phyloP scores from a whole-genome alignment of 139 green algal species.

The Micractinium conductrix region DNA sequence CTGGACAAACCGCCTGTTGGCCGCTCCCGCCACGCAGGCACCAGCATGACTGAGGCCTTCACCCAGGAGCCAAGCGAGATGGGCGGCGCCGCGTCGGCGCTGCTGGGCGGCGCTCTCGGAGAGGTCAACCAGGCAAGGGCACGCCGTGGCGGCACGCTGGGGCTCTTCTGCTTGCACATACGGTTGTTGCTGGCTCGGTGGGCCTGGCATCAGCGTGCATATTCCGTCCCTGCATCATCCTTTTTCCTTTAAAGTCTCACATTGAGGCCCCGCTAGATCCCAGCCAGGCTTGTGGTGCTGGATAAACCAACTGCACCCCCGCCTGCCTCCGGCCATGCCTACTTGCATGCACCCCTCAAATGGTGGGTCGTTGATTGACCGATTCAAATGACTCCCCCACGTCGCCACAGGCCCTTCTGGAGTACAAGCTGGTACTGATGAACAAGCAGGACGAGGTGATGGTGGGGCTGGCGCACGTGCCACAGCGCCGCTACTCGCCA shows the following conservation, averaged over 20 bases:
- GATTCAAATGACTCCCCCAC: too few species aligned
- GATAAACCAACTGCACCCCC: too few species aligned
- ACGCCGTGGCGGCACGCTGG: slow-evolving; percentile 43
- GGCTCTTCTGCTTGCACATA: slow-evolving; percentile 81
- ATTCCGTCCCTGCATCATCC: too few species aligned
- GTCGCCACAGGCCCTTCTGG: slow-evolving; percentile 25
- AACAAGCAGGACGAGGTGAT: slow-evolving; percentile 74
- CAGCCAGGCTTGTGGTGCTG: too few species aligned
- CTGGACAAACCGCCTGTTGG: too few species aligned
- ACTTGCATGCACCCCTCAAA: too few species aligned
- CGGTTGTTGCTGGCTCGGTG: slow-evolving; percentile 47
- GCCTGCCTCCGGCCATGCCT: too few species aligned
- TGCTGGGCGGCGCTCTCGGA: neutral
- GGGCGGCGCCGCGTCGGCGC: neutral
- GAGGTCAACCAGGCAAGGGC: neutral
- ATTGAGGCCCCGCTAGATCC: too few species aligned
- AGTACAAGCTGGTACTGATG: slow-evolving; percentile 65
- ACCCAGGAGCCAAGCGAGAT: neutral
- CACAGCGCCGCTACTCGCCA: slow-evolving; percentile 36
- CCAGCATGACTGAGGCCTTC: slow-evolving; percentile 40
- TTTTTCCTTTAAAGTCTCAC: too few species aligned
- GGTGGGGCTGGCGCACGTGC: slow-evolving; percentile 48
- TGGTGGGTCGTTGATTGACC: too few species aligned
- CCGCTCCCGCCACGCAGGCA: slow-evolving; percentile 16
- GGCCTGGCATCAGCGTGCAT: slow-evolving; percentile 32